Evolutionary conservation across 2,329 filamentous ascomycete species (phyloP).

Genomic region (Fusarium torreyae): DNA sequence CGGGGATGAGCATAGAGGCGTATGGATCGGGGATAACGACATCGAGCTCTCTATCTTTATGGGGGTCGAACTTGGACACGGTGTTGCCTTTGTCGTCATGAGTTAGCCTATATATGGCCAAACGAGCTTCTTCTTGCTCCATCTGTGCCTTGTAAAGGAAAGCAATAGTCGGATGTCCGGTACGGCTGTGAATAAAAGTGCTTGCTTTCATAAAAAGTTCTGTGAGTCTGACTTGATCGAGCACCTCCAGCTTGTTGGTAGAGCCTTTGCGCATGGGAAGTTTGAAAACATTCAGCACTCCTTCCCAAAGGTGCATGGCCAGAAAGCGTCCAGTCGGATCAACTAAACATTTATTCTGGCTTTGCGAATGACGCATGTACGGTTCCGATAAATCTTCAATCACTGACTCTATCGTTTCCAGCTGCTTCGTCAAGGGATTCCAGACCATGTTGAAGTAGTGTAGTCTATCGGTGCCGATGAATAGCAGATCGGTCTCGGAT

Average conservation of each 20-base stretch:
- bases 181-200: conserved; percentile 71
- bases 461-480: conserved; percentile 90
- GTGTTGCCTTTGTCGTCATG: conserved; percentile 70
- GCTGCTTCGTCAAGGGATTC: conserved; percentile 71
- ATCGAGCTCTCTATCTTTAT: conserved; percentile 69
- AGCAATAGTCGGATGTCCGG: conserved; percentile 70
- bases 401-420: conserved; percentile 67
- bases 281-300: conserved; percentile 69
- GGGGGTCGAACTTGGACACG: conserved; percentile 68
- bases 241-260: conserved; percentile 61
- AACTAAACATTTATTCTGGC: conserved; percentile 85
- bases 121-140: conserved; percentile 67
- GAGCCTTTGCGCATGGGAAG: conserved; percentile 63
- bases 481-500: conserved; percentile 84
- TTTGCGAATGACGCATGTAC: conserved; percentile 82
- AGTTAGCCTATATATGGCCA: conserved; percentile 73
- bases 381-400: conserved; percentile 70
- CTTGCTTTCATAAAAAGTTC: conserved; percentile 73
- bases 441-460: conserved; percentile 93
- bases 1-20: conserved; percentile 74
- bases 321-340: conserved; percentile 80
- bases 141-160: conserved; percentile 70
- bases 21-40: conserved; percentile 69
- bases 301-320: conserved; percentile 73
- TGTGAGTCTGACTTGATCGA: conserved; percentile 70